Conservation (phyloP, 495 filamentous ascomycete species). For the Hypoxylon lenormandii region DNA sequence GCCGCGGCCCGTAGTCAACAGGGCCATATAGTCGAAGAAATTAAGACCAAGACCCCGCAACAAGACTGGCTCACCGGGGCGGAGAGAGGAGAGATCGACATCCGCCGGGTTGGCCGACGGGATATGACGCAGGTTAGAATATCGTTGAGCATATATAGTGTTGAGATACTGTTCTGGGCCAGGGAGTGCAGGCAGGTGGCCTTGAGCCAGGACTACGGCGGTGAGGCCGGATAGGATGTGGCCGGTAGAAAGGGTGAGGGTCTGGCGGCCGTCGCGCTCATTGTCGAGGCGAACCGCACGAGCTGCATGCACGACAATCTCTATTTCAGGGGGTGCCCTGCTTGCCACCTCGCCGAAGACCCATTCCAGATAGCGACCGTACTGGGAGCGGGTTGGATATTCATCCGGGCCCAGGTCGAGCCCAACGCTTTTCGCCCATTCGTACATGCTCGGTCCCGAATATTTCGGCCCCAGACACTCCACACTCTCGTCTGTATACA, state of each 20-base stretch:
- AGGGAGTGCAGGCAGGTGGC: slow-evolving; percentile 31
- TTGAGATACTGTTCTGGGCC: neutral
- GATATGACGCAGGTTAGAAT: neutral
- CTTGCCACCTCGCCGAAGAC: slow-evolving; percentile 11
- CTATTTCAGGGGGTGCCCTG: neutral
- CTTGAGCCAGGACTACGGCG: slow-evolving; percentile 44
- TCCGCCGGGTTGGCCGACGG: slow-evolving; percentile 9
- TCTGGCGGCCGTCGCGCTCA: slow-evolving; percentile 17
- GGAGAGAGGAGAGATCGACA: slow-evolving; percentile 18
- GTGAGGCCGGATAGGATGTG: slow-evolving; percentile 27
- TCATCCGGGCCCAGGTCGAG: slow-evolving; percentile 20
- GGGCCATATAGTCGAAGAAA: slow-evolving; percentile 34
- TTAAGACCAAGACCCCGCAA: slow-evolving; percentile 30
- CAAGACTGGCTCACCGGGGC: slow-evolving; percentile 7
- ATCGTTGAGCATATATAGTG: neutral
- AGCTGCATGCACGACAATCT: neutral
- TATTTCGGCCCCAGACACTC: slow-evolving; percentile 19
- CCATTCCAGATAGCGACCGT: slow-evolving; percentile 25
- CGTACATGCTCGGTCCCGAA: slow-evolving; percentile 21
- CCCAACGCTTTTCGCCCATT: slow-evolving; percentile 2
- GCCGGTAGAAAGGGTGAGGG: slow-evolving; percentile 32
- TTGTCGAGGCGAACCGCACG: slow-evolving; percentile 6
- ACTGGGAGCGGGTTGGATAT: slow-evolving; percentile 29
- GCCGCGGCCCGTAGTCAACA: slow-evolving; percentile 25
- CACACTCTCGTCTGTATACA: slow-evolving; percentile 32